phyloP scores from a whole-genome alignment of 176 grass and related monocot species.

The Paspalum notatum region DNA sequence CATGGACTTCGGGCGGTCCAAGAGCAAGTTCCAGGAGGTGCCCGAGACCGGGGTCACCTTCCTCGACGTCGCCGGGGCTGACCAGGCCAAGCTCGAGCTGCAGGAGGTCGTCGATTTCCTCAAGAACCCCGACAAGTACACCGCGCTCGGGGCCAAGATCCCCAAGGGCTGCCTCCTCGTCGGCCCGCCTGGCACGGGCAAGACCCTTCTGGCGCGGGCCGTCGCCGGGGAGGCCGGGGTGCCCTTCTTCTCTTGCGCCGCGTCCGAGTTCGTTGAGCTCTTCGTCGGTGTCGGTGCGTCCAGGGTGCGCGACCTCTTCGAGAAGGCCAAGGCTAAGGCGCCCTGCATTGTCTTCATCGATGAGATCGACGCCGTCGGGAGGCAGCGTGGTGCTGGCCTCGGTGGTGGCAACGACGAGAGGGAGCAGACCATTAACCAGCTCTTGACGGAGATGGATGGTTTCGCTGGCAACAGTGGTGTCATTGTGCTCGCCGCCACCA shows the following conservation, averaged over 20 bases:
- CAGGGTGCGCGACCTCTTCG: conserved; percentile 89
- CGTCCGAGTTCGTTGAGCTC: conserved; percentile 95
- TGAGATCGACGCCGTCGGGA: conserved; percentile 90
- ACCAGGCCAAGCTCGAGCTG: conserved; percentile 97
- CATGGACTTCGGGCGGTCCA: conserved; percentile 96
- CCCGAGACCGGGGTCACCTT: conserved; percentile 87
- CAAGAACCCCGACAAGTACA: conserved; percentile 98
- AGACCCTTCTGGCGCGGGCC: conserved; percentile 89
- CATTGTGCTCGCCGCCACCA: conserved; percentile 89
- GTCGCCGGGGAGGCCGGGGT: conserved; percentile 93
- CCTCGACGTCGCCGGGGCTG: conserved; percentile 86
- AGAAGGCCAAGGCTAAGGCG: conserved; percentile 98
- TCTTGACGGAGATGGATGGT: conserved; percentile 97
- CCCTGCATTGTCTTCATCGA: conserved; percentile 99
- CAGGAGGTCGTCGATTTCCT: conserved; percentile 97
- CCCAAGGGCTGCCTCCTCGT: conserved; percentile 94
- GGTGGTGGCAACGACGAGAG: conserved; percentile 96
- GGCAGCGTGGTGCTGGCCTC: conserved; percentile 88
- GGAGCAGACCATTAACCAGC: conserved; percentile 99
- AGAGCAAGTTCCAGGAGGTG: conserved; percentile 99
- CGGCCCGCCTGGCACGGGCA: conserved; percentile 81
- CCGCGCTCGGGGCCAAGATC: conserved; percentile 89
- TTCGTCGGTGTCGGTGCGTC: conserved; percentile 94
- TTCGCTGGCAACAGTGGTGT: conserved; percentile 93
- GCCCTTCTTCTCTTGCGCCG: conserved; percentile 94